Base-by-base conservation (phyloP, 805 yeast genomes). In the Priceomyces melissophilus region DNA sequence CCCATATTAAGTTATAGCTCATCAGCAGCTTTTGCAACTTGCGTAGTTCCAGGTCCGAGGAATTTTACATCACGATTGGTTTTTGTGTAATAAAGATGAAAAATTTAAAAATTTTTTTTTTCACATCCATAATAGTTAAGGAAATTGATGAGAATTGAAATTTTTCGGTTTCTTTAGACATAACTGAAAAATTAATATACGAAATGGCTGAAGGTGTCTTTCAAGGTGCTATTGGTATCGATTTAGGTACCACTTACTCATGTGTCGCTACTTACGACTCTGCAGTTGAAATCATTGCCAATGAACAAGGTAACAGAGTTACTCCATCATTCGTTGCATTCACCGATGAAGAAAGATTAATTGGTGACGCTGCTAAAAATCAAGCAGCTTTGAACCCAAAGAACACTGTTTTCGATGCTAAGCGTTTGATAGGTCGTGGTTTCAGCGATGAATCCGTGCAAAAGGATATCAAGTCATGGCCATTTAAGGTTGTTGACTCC, bases 171-270 rank as follows among this genome's bases (percentile, higher is more conserved):
- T 36, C 42, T 29, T 40, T 43, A 47, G 31, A 40, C 37, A 16
- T 20, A 26, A 25, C 27, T 25, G 25, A 28, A 13, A 35, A 35
- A 35, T 11, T 35, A 26, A 10, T 25, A 35, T 27, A 32, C 37
- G 26, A 75, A 73, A 84, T 84, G 90, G 87, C 90, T 84, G 96
- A 89, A 81, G 96, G 96, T 84, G 93, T 89, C 78, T 89, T 86
- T 84, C 93, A 90, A 82, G 97, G 97, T 85, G 74, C 74, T 66
- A 69, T 69, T 60, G 75, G 75, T 68, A 69, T 69, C 67, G 75
- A 69, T 67, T 69, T 69, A 67, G 75, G 75, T 69, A 69, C 75
- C 43, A 69, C 75, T 50, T 69, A 69, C 67, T 69, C 75, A 53
- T 69, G 75, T 69, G 75, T 69, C 56, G 75, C 75, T 60, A 67